Percentiles rank a stretch among this genome's conserved stretches.
Conservation (phyloP, 2,329 filamentous ascomycete species). For the Trichophyton simii region DNA sequence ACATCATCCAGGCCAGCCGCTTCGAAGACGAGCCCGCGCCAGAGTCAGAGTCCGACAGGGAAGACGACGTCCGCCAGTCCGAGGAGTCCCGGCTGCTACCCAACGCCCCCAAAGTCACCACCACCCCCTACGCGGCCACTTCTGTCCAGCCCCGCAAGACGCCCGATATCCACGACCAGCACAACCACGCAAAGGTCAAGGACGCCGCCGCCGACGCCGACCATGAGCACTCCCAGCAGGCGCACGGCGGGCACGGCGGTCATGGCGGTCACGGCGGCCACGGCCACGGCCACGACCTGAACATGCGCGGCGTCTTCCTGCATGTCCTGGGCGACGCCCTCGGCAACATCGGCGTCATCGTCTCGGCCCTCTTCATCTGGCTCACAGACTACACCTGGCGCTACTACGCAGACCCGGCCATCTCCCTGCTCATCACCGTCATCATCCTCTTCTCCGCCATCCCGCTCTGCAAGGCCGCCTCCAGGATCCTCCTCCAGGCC, state of each 20-base stretch:
- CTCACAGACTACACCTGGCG: slow-evolving; percentile 68
- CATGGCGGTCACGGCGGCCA: neutral
- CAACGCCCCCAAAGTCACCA: slow-evolving; percentile 29
- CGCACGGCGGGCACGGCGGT: slow-evolving; percentile 17
- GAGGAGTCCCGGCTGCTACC: slow-evolving; percentile 29
- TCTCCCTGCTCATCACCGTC: slow-evolving; percentile 86
- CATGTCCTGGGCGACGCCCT: slow-evolving; percentile 44
- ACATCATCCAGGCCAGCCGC: slow-evolving; percentile 75
- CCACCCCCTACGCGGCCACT: slow-evolving; percentile 21
- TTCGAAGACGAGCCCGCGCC: slow-evolving; percentile 43
- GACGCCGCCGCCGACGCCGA: slow-evolving; percentile 41
- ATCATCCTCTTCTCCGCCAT: slow-evolving; percentile 47
- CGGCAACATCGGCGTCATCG: slow-evolving; percentile 38
- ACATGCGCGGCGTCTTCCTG: slow-evolving; percentile 69
- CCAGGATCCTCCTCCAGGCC: slow-evolving; percentile 81
- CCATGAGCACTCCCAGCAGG: slow-evolving; percentile 25
- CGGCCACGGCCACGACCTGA: slow-evolving; percentile 52
- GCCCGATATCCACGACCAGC: slow-evolving; percentile 48
- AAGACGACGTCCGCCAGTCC: slow-evolving; percentile 39
- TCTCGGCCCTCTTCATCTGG: slow-evolving; percentile 77
- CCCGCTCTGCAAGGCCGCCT: slow-evolving; percentile 40
- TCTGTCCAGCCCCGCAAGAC: slow-evolving; percentile 18
- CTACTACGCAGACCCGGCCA: slow-evolving; percentile 78
- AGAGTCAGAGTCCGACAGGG: slow-evolving; percentile 35
- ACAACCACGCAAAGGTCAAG: slow-evolving; percentile 66